These are phyloP conservation scores for Pezicula radicicola DNA, from an alignment of 2,329 filamentous ascomycete genomes.

Conservation along the genomic window DNA sequence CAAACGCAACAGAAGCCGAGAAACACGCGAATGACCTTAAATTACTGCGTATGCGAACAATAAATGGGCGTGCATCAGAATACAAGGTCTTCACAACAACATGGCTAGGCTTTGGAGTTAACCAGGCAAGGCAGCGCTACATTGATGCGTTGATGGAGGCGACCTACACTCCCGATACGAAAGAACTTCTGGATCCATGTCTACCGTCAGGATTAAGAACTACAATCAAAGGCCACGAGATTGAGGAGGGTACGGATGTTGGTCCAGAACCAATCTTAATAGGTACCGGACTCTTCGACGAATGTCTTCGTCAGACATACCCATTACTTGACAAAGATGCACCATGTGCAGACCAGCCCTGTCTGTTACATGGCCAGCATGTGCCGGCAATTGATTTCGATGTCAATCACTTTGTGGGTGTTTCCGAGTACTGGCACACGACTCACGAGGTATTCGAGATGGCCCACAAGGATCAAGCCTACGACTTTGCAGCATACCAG, in stretches of 20 bases:
- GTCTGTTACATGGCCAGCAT: slow-evolving; percentile 85
- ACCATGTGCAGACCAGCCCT: slow-evolving; percentile 78
- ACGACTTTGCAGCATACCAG: slow-evolving; percentile 90
- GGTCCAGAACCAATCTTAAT: slow-evolving; percentile 56
- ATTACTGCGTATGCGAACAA: slow-evolving; percentile 75
- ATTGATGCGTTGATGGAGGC: slow-evolving; percentile 71
- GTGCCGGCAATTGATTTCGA: slow-evolving; percentile 95
- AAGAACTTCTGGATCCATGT: slow-evolving; percentile 86
- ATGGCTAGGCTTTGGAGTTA: slow-evolving; percentile 96
- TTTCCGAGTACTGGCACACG: slow-evolving; percentile 98
- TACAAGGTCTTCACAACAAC: slow-evolving; percentile 93
- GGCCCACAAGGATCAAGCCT: slow-evolving; percentile 72
- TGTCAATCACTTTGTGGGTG: slow-evolving; percentile 95
- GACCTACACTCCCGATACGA: slow-evolving; percentile 52
- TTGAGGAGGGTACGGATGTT: slow-evolving; percentile 33
- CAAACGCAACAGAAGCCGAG: slow-evolving; percentile 83
- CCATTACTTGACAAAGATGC: slow-evolving; percentile 88
- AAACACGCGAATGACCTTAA: slow-evolving; percentile 91
- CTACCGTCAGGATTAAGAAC: slow-evolving; percentile 75
- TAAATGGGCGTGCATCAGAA: slow-evolving; percentile 75
- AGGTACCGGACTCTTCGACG: slow-evolving; percentile 83
- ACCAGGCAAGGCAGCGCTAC: slow-evolving; percentile 84
- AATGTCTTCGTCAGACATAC: slow-evolving; percentile 78
- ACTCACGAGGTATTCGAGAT: slow-evolving; percentile 90
- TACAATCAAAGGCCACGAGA: slow-evolving; percentile 63